Evolutionary conservation across 441 rosid genomes (phyloP), one percentile per base, ranked within the genome.

Genomic region (Erodium chrysanthum): DNA sequence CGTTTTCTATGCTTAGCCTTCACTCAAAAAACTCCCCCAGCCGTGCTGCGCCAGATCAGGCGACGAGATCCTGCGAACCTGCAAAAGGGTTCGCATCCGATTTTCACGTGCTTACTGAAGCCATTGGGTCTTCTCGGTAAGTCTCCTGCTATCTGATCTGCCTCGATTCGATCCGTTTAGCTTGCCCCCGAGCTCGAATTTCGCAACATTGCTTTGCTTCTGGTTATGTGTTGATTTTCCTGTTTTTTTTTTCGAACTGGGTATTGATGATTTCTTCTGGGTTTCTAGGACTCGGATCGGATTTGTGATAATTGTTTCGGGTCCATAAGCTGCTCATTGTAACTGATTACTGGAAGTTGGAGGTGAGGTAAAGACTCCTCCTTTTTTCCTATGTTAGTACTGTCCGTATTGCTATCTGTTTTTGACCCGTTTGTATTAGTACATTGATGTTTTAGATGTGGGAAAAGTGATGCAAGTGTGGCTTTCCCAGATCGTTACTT

Each of bases 11-110:
- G 70, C 76, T 75, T 71, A 3, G 22, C 66, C 54, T 27, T 72
- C 77, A 60, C 78, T 80, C 77, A 60, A 77, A 72, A 70, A 17
- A 29, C 33, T 29, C 33, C 33, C 33, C 33, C 33, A 29, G 5
- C 33, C 73, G 12, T 52, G 59, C 59, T 18, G 22, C 21, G 22
- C 22, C 59, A 52, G 20, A 23, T 71, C 71, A 66, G 74, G 62
- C 70, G 59, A 42, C 67, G 76, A 71, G 83, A 78, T 77, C 80
- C 69, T 68, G 22, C 68, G 46, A 68, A 54, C 42, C 69, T n/a
- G 59, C 59, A 52, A 35, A 22, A 50, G 50, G 46, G 29, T 72
- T 66, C 52, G 72, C 70, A 61, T 52, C 59, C 59, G 59, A 52
- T 52, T 73, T 67, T 66, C 59, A 52, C 59, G 59, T 18, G 59